Evolutionary conservation across 192 early-diverging fungal genomes (phyloP).

Genomic region (Coemansia sp.): DNA sequence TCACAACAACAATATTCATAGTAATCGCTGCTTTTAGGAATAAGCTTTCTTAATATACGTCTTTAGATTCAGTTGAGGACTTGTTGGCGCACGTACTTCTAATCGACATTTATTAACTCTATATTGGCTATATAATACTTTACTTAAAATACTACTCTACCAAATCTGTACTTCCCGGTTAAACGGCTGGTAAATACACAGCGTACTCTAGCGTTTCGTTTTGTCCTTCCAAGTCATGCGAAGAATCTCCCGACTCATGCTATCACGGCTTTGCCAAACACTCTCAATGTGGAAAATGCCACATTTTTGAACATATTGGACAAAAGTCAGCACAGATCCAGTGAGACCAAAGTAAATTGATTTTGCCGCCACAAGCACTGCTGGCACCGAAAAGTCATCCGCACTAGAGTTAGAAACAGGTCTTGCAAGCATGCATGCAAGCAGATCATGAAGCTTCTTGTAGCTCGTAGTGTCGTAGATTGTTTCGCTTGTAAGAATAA

Average conservation of each 20-base stretch:
- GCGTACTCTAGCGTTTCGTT: neutral
- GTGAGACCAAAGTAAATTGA: constrained; percentile 93
- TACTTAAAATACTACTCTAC: neutral
- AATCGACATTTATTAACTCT: too few relatives aligned
- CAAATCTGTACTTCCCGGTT: neutral
- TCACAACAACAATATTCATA: too few relatives aligned
- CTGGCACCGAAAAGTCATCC: constrained; percentile 25
- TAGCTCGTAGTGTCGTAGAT: constrained; percentile 70
- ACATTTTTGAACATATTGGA: constrained; percentile 57
- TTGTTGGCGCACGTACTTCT: too few relatives aligned
- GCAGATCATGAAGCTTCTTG: constrained; percentile 60
- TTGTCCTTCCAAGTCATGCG: constrained; percentile 54
- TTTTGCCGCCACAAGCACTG: constrained; percentile 80
- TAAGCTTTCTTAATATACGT: too few relatives aligned
- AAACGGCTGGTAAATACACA: neutral
- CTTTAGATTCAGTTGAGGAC: too few relatives aligned
- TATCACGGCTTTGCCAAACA: constrained; percentile 61
- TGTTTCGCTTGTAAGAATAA: constrained; percentile 76
- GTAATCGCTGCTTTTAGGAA: too few relatives aligned
- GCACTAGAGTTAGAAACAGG: constrained; percentile 33
- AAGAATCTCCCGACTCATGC: constrained; percentile 73
- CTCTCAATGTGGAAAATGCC: constrained; percentile 59
- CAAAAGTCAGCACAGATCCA: constrained; percentile 78
- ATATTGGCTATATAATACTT: too few relatives aligned
- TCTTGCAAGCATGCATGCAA: constrained; percentile 45